Conservation (phyloP, 2,329 filamentous ascomycete genomes). For the Aspergillus sergii region DNA sequence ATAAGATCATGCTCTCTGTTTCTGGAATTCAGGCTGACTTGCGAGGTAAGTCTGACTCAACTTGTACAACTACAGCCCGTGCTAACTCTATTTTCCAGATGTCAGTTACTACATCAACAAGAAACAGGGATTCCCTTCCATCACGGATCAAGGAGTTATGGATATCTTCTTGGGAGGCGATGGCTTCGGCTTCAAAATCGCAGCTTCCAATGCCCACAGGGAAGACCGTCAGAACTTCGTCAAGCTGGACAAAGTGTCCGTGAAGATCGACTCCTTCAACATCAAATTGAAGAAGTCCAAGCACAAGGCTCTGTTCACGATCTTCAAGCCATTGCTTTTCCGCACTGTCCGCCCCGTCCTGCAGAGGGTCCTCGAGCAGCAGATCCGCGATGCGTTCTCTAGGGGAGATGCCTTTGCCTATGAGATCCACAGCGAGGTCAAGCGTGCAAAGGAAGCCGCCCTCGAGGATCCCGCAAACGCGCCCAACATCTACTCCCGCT, state of each 20-base stretch:
- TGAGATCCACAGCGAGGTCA: constrained; percentile 79
- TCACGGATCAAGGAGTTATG: constrained; percentile 85
- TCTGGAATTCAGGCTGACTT: constrained; percentile 93
- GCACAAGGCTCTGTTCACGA: constrained; percentile 84
- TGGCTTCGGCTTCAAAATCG: constrained; percentile 89
- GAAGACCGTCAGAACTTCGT: constrained; percentile 81
- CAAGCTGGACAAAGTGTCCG: constrained; percentile 87
- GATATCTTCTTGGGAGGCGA: constrained; percentile 86
- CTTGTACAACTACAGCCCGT: background rate
- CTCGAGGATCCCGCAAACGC: constrained; percentile 71
- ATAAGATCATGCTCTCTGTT: constrained; percentile 81
- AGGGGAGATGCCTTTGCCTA: constrained; percentile 73
- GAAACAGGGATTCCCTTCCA: constrained; percentile 87
- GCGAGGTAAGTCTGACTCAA: constrained; percentile 41
- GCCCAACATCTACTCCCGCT: constrained; percentile 84
- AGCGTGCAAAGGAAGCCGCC: constrained; percentile 68
- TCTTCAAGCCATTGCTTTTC: constrained; percentile 86
- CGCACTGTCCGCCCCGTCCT: constrained; percentile 81
- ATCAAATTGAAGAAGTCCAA: constrained; percentile 94
- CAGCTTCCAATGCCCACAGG: constrained; percentile 78
- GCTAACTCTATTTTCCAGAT: constrained; percentile 50
- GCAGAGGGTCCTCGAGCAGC: constrained; percentile 85
- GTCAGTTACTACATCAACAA: constrained; percentile 94
- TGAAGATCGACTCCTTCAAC: constrained; percentile 77
- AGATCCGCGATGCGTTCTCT: constrained; percentile 80